Conservation (phyloP, 2,329 filamentous ascomycete species). For the Metarhizium album region DNA sequence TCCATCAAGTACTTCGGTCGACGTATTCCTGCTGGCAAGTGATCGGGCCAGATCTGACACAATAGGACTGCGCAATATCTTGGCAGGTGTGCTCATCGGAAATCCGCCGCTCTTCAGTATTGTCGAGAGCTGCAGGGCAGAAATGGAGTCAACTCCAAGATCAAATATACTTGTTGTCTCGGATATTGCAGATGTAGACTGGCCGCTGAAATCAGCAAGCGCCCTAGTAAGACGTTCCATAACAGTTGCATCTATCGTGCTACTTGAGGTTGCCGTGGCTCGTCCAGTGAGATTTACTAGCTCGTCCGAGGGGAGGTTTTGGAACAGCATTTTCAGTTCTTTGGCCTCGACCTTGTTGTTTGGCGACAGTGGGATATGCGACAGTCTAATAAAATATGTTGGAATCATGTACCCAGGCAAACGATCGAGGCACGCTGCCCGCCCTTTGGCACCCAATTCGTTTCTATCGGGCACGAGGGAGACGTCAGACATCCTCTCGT, state of each 20-base stretch:
- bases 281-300: constrained; percentile 45
- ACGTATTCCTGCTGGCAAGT: constrained; percentile 14
- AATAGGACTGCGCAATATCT: constrained; percentile 53
- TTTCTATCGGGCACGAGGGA: constrained; percentile 19
- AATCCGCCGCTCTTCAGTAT: constrained; percentile 55
- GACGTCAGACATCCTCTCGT: constrained; percentile 8
- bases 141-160: constrained; percentile 80
- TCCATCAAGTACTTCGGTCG: constrained; percentile 6
- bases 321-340: constrained; percentile 55
- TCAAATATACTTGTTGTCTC: constrained; percentile 66
- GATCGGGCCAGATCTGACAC: constrained; percentile 35
- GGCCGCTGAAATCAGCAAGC: constrained; percentile 41
- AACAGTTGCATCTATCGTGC: constrained; percentile 22
- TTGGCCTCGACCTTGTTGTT: constrained; percentile 86
- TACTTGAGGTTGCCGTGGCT: constrained; percentile 11
- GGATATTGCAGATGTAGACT: constrained; percentile 32
- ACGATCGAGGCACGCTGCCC: constrained; percentile 53
- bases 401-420: constrained; percentile 87
- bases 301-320: constrained; percentile 44
- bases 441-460: constrained; percentile 34
- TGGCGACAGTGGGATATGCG: constrained; percentile 64
- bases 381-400: constrained; percentile 65
- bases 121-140: constrained; percentile 59
- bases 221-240: constrained; percentile 39
- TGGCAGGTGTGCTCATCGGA: constrained; percentile 46